Conservation (phyloP, 1,284 basidiomycete genomes). For the Inonotus obliquus region DNA sequence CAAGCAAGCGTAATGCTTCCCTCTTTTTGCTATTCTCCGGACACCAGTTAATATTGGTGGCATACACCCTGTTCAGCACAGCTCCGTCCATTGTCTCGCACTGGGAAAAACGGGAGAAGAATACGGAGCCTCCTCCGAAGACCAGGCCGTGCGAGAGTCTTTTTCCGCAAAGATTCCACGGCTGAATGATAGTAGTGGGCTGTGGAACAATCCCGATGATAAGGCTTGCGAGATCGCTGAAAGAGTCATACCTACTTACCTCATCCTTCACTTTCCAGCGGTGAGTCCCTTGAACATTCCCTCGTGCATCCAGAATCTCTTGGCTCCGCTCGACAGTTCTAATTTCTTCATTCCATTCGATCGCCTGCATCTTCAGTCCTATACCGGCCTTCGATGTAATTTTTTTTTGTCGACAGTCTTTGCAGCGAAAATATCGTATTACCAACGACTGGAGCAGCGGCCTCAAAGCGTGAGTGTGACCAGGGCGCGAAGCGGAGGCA, state of each 20-base stretch:
- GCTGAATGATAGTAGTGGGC: neutral
- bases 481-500: no score
- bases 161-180: neutral
- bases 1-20: neutral
- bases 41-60: neutral
- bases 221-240: neutral
- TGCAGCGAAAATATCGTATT: no score
- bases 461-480: no score
- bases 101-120: neutral
- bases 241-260: neutral
- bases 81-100: neutral
- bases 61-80: neutral
- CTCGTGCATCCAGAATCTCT: no score
- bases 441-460: no score
- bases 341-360: no score
- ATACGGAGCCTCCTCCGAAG: neutral
- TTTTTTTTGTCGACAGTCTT: no score
- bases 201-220: neutral
- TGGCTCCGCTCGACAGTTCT: no score
- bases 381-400: no score
- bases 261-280: no score
- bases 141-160: neutral
- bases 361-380: no score
- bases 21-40: neutral
- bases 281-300: neutral